A percentile compares a stretch with the other conserved stretches of the same genome.
Evolutionary conservation across 805 yeast genomes (phyloP).

Genomic region (Cyberlindnera sargentensis): DNA sequence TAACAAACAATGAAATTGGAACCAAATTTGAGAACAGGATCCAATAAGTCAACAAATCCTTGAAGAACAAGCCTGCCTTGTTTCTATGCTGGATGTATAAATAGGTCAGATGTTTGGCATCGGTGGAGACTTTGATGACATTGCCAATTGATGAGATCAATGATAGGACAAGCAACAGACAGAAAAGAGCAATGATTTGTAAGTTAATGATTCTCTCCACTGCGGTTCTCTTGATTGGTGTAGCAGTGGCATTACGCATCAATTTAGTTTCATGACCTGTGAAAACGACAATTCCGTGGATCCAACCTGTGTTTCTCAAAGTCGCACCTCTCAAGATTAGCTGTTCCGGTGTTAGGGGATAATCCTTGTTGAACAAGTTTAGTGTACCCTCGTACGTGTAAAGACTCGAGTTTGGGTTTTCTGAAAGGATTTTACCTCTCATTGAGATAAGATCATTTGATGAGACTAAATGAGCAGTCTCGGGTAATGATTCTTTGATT

Average conservation of each 20-base stretch:
- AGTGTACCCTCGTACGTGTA: conserved; percentile 91
- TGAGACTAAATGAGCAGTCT: conserved; percentile 66
- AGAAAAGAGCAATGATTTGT: conserved; percentile 84
- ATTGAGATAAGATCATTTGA: conserved; percentile 50
- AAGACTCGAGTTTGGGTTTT: conserved; percentile 88
- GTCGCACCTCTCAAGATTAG: conserved; percentile 92
- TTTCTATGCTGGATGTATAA: conserved; percentile 62
- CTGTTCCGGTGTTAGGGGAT: conserved; percentile 86
- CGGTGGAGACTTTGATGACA: conserved; percentile 59
- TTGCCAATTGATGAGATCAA: conserved; percentile 84
- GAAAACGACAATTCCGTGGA: conserved; percentile 86
- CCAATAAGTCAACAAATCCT: conserved; percentile 90
- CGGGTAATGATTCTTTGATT: conserved; percentile 80
- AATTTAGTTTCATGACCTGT: conserved; percentile 98
- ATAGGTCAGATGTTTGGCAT: conserved; percentile 50
- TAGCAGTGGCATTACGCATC: conserved; percentile 97
- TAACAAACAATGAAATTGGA: conserved; percentile 95
- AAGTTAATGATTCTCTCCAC: conserved; percentile 92
- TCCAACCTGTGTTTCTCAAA: conserved; percentile 89
- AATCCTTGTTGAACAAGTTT: conserved; percentile 45
- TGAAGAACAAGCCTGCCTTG: conserved; percentile 66
- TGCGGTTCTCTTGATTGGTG: conserved; percentile 95
- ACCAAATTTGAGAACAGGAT: conserved; percentile 92
- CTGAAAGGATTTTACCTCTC: conserved; percentile 64
- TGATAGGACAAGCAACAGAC: conserved; percentile 66